Evolutionary conservation across 2,329 filamentous ascomycete genomes (phyloP).

Genomic region (Pestalotiopsis sp.): DNA sequence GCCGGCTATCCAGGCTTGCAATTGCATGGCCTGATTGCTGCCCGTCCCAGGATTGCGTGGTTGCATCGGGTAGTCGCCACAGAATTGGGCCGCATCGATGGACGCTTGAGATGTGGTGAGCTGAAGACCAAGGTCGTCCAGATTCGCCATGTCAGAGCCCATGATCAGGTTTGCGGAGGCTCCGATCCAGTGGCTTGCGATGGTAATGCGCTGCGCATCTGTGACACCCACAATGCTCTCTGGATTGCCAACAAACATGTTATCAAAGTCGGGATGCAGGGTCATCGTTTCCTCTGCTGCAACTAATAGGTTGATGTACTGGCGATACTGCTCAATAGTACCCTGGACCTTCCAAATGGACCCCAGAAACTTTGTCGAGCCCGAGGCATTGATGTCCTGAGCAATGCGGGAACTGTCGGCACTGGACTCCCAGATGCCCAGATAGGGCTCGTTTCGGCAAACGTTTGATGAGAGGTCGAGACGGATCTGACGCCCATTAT

Average conservation of each 20-base stretch:
- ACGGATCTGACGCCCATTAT: conserved; percentile 26
- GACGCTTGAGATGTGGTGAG: conserved; percentile 22
- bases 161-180: conserved; percentile 30
- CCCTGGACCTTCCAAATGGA: conserved; percentile 26
- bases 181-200: conserved; percentile 33
- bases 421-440: conserved; percentile 25
- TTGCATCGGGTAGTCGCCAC: conserved; percentile 27
- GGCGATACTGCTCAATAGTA: conserved; percentile 32
- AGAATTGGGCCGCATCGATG: conserved; percentile 23
- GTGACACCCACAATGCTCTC: conserved; percentile 25
- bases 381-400: conserved; percentile 29
- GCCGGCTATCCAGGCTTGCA: conserved; percentile 31
- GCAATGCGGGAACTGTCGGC: conserved; percentile 30
- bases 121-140: conserved; percentile 25
- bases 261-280: conserved; percentile 31
- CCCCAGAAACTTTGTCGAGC: conserved; percentile 22
- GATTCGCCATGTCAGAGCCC: conserved; percentile 27
- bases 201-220: conserved; percentile 25
- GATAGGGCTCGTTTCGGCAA: conserved; percentile 24
- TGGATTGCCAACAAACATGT: conserved; percentile 28
- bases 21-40: conserved; percentile 21
- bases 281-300: conserved; percentile 21
- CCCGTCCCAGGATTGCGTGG: conserved; percentile 25
- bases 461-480: conserved; percentile 32
- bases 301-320: conserved; percentile 25